Conservation (phyloP, 2,329 filamentous ascomycete species). For the Pseudocercospora crystallina region DNA sequence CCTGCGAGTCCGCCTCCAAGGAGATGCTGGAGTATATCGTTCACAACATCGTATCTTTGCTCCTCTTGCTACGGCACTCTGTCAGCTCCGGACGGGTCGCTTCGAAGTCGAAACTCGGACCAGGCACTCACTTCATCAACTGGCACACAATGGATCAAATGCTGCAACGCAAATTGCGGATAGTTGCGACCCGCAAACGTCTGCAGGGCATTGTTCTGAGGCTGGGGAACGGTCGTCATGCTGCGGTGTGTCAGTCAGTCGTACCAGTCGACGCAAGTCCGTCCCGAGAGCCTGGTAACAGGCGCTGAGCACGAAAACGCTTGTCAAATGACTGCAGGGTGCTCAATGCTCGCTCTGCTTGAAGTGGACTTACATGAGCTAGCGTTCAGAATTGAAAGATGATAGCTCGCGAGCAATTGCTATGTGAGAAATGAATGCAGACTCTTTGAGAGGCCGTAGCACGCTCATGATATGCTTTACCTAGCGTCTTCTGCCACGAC, state of each 20-base stretch:
- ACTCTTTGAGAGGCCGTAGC: background rate
- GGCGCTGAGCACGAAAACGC: no score
- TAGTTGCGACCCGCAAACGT: constrained; percentile 27
- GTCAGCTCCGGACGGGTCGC: constrained; percentile 15
- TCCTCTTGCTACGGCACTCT: constrained; percentile 28
- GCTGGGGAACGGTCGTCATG: constrained; percentile 22
- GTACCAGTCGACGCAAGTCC: no score
- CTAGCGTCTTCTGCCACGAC: constrained; percentile 16
- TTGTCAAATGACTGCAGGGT: no score
- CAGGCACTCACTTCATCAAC: constrained; percentile 35
- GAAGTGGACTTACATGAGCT: no score
- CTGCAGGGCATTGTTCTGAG: constrained; percentile 24
- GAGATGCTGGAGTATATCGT: constrained; percentile 29
- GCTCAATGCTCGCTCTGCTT: no score
- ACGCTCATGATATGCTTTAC: constrained; percentile 2
- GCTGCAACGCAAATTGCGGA: constrained; percentile 26
- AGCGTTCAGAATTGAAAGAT: no score
- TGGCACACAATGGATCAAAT: constrained; percentile 33
- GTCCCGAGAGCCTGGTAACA: no score
- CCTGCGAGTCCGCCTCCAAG: constrained; percentile 18
- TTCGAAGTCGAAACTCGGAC: background rate
- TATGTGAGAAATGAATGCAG: no score
- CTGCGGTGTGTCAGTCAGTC: no score
- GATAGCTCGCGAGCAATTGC: no score
- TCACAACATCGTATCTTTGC: constrained; percentile 29